phyloP scores from a whole-genome alignment of 306 rosid genomes.

The Parietaria judaica region DNA sequence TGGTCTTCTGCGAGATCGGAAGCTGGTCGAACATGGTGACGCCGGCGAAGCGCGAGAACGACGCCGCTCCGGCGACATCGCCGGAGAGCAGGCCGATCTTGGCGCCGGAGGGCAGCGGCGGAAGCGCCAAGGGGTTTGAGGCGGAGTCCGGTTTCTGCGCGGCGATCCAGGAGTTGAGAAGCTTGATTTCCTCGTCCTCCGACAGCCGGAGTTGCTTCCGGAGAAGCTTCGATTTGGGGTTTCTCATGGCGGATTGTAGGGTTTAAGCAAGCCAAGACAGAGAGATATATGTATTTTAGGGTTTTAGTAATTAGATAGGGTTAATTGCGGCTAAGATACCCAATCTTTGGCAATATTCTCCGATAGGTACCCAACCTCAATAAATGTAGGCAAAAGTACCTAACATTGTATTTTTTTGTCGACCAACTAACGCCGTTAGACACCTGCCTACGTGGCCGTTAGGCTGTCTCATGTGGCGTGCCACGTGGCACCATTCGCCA shows the following conservation, averaged over 20 bases:
- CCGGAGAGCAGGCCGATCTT: constrained; percentile 36
- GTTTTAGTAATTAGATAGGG: too few species aligned
- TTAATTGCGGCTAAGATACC: too few species aligned
- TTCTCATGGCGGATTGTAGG: constrained; percentile 67
- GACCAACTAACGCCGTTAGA: too few species aligned
- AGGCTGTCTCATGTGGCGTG: too few species aligned
- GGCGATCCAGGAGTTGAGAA: constrained; percentile 56
- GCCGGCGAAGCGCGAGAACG: constrained; percentile 63
- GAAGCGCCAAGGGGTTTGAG: constrained; percentile 53
- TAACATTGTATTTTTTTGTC: too few species aligned
- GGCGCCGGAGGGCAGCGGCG: constrained; percentile 32
- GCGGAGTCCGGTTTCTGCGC: constrained; percentile 52
- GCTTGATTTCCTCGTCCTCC: constrained; percentile 39
- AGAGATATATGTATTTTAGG: too few species aligned
- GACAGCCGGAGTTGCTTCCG: constrained; percentile 35
- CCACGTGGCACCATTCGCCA: too few species aligned
- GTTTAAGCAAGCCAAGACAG: constrained; percentile 25
- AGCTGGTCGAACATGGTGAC: constrained; percentile 46
- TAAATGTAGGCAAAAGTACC: too few species aligned
- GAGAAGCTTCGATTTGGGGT: constrained; percentile 37
- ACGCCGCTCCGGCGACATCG: background rate
- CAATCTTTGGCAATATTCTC: too few species aligned
- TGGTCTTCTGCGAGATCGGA: constrained; percentile 57
- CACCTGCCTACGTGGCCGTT: too few species aligned
- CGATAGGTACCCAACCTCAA: too few species aligned